Evolutionary conservation across 2,329 filamentous ascomycete genomes (phyloP).

Genomic region (Aspergillus melleus): DNA sequence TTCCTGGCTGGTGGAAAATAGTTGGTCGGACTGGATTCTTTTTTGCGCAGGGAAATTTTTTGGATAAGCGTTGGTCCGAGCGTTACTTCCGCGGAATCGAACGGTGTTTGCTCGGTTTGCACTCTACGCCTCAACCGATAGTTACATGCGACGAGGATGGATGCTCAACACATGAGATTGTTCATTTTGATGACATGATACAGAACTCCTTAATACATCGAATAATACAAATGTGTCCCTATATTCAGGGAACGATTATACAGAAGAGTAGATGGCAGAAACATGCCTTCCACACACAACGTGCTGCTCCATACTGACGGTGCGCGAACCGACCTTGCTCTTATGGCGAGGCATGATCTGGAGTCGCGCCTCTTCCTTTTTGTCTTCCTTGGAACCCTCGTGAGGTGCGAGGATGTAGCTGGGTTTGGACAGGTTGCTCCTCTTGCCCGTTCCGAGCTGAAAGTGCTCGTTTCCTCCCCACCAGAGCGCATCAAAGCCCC

Average conservation of each 20-base stretch:
- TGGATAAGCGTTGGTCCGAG: slow-evolving; percentile 42
- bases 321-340: slow-evolving; percentile 68
- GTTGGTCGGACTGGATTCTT: background rate
- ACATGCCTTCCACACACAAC: slow-evolving; percentile 83
- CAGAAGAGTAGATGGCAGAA: slow-evolving; percentile 76
- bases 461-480: slow-evolving; percentile 96
- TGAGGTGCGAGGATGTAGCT: slow-evolving; percentile 76
- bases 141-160: too few species aligned
- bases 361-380: slow-evolving; percentile 68
- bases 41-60: slow-evolving; percentile 25
- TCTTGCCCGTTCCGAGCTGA: slow-evolving; percentile 87
- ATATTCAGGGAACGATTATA: slow-evolving; percentile 34
- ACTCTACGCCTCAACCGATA: background rate
- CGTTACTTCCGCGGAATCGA: slow-evolving; percentile 20
- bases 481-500: slow-evolving; percentile 84
- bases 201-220: background rate
- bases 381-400: slow-evolving; percentile 60
- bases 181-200: background rate
- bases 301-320: slow-evolving; percentile 76
- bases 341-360: slow-evolving; percentile 77
- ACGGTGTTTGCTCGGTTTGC: slow-evolving; percentile 9
- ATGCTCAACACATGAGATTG: background rate
- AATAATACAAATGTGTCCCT: background rate
- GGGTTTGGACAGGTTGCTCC: slow-evolving; percentile 75
- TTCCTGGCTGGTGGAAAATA: slow-evolving; percentile 6